Conservation (phyloP, 345 rosid genomes). For the Arabidopsis arenosa region DNA sequence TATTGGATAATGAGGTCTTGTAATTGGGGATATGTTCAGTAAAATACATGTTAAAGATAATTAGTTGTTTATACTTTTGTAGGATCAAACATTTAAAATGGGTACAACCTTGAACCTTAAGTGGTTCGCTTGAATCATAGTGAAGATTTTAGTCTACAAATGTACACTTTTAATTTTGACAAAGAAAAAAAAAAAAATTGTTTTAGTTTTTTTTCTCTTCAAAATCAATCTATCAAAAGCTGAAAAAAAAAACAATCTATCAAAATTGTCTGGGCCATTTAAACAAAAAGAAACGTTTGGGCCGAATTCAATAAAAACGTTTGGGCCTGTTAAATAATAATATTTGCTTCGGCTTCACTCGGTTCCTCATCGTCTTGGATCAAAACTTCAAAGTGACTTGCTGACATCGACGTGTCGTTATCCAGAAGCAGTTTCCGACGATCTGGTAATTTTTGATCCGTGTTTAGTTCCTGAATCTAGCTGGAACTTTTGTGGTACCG, state of each 20-base stretch:
- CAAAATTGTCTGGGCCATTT: neutral
- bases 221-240: neutral
- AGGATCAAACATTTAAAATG: no score
- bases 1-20: no score
- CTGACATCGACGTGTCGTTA: constrained; percentile 16
- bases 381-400: neutral
- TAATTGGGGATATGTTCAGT: no score
- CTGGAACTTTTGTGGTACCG: neutral
- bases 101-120: no score
- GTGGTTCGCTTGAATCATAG: no score
- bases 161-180: no score
- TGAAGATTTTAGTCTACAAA: no score
- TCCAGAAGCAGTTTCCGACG: neutral
- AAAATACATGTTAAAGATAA: no score
- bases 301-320: neutral
- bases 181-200: no score
- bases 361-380: constrained; percentile 4
- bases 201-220: neutral
- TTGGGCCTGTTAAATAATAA: constrained; percentile 18
- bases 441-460: constrained; percentile 2
- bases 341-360: constrained; percentile 1
- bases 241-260: no score
- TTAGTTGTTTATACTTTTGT: no score
- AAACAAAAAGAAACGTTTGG: neutral
- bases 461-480: no score